A percentile compares a stretch with the other conserved stretches of the same genome.
Evolutionary conservation across 192 early-diverging fungal species (phyloP).

Genomic region (Pilaira anomala): DNA sequence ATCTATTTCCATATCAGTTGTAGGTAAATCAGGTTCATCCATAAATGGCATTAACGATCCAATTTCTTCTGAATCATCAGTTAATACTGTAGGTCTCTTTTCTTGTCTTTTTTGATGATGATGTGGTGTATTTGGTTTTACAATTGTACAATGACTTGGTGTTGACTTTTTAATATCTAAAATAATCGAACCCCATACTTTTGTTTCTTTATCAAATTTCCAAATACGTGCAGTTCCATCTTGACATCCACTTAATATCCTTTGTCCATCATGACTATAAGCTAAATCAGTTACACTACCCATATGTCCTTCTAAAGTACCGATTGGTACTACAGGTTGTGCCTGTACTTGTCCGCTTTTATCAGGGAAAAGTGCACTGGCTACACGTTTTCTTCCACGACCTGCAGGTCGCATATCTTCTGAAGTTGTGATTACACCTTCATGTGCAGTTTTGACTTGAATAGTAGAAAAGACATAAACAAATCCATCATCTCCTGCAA

Average conservation of each 20-base stretch:
- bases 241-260: conserved; percentile 67
- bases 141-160: background rate
- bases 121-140: conserved; percentile 1
- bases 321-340: conserved; percentile 41
- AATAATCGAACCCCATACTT: conserved; percentile 57
- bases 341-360: conserved; percentile 28
- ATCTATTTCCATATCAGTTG: background rate
- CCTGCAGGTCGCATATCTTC: conserved; percentile 6
- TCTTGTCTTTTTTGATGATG: background rate
- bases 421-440: conserved; percentile 24
- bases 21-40: conserved; percentile 1
- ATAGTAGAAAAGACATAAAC: conserved; percentile 76
- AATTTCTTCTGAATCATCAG: background rate
- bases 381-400: conserved; percentile 18
- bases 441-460: conserved; percentile 37
- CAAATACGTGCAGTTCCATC: conserved; percentile 82
- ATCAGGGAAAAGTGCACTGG: conserved; percentile 33
- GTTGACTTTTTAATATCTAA: conserved; percentile 21
- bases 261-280: conserved; percentile 66
- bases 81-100: background rate
- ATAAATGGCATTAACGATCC: conserved; percentile 5
- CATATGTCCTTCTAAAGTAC: conserved; percentile 66
- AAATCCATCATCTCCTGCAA: conserved; percentile 73
- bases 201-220: conserved; percentile 48
- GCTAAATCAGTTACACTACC: conserved; percentile 70